phyloP scores from a whole-genome alignment of 2,329 filamentous ascomycete genomes.

The Talaromyces sp. region DNA sequence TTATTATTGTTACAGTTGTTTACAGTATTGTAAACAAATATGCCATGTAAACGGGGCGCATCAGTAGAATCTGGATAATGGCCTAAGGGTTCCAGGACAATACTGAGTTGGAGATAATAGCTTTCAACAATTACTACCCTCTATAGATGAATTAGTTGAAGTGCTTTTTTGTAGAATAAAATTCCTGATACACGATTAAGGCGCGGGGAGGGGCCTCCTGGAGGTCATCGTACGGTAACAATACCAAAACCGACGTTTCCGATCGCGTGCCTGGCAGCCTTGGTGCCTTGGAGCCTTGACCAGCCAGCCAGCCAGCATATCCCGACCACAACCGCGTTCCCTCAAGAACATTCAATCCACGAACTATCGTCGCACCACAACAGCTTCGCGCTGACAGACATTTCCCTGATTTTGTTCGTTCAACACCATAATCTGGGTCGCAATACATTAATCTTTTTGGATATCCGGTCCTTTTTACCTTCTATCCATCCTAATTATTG shows the following conservation, averaged over 20 bases:
- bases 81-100: background rate
- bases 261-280: slow-evolving; percentile 1
- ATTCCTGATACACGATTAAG: background rate
- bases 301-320: background rate
- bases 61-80: background rate
- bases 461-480: background rate
- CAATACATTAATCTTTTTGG: background rate
- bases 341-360: slow-evolving; percentile 4
- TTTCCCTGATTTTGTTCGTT: background rate
- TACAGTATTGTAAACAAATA: background rate
- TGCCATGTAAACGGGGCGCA: background rate
- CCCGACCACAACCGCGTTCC: slow-evolving; percentile 6
- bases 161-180: background rate
- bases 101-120: background rate
- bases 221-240: background rate
- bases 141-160: background rate
- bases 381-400: slow-evolving; percentile 4
- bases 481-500: background rate
- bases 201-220: background rate
- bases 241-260: slow-evolving; percentile 5
- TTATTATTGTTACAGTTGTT: background rate
- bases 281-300: background rate
- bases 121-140: no score
- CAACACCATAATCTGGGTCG: slow-evolving; percentile 1
- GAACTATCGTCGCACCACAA: background rate